Conservation (phyloP, 305 asterid genomes). For the Solanum hybrid region DNA sequence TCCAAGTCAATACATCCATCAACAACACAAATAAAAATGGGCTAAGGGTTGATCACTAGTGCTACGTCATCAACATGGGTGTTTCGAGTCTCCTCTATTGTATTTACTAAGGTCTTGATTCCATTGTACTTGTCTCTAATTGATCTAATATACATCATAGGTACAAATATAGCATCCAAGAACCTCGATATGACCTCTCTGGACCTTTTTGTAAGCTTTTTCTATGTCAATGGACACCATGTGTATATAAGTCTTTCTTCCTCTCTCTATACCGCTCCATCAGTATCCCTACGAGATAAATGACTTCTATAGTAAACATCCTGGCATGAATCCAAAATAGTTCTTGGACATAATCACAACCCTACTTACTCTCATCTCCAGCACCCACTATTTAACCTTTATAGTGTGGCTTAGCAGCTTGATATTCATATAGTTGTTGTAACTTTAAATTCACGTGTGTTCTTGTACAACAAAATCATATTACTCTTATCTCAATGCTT, state of each 20-base stretch:
- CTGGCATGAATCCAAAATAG: too few relatives aligned
- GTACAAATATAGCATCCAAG: background rate
- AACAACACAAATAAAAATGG: background rate
- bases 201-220: background rate
- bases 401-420: background rate
- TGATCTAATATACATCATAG: background rate
- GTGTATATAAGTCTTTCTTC: background rate
- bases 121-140: background rate
- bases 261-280: background rate
- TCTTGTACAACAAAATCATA: background rate
- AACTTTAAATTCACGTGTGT: too few relatives aligned
- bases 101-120: background rate
- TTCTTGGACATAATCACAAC: background rate
- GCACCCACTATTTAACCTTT: background rate
- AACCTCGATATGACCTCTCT: background rate
- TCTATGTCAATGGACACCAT: background rate
- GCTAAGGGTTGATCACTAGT: background rate
- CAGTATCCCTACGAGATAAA: background rate
- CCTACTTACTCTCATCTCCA: background rate
- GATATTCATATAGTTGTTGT: background rate
- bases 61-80: background rate
- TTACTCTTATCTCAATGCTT: background rate
- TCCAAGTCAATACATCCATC: background rate
- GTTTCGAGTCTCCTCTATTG: background rate
- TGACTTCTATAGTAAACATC: background rate